phyloP scores from a whole-genome alignment of 352 stramenopile genomes.

The Thalassiosira sp. region DNA sequence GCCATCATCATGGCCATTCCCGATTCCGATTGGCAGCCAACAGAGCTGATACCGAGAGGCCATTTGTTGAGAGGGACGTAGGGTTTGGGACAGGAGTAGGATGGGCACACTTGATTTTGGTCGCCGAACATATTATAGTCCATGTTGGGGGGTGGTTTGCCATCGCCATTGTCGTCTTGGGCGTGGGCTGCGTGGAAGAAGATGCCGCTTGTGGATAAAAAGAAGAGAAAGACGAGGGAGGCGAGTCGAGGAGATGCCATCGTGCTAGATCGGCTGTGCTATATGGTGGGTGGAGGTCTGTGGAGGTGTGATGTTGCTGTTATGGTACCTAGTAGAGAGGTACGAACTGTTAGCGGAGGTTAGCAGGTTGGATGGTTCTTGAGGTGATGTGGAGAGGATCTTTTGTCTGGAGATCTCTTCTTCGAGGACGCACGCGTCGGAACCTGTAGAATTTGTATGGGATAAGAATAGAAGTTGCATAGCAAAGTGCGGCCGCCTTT shows the following conservation, averaged over 20 bases:
- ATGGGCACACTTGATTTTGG: slow-evolving; percentile 36
- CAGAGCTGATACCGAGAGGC: slow-evolving; percentile 23
- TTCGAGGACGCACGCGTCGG: too few relatives aligned
- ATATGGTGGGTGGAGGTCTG: too few relatives aligned
- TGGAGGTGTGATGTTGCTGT: too few relatives aligned
- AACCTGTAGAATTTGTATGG: too few relatives aligned
- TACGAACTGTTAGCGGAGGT: too few relatives aligned
- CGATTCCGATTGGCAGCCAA: slow-evolving; percentile 37
- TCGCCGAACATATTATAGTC: slow-evolving; percentile 1
- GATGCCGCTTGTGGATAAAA: not conserved
- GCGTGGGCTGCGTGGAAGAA: not conserved
- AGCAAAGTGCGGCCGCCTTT: too few relatives aligned
- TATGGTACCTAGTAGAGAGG: too few relatives aligned
- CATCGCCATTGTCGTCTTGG: slow-evolving; percentile 1
- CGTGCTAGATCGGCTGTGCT: not conserved
- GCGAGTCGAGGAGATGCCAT: not conserved
- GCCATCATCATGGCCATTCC: slow-evolving; percentile 31
- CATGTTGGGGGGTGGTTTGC: not conserved
- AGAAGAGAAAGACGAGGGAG: not conserved
- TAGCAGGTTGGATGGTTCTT: too few relatives aligned
- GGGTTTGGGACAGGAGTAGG: slow-evolving; percentile 26
- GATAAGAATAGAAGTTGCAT: too few relatives aligned
- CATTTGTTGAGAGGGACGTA: slow-evolving; percentile 28
- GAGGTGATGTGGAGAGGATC: too few relatives aligned
- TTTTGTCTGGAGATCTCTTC: too few relatives aligned